Evolutionary conservation across 2,329 filamentous ascomycete species (phyloP), one percentile per base, ranked within the genome.

Genomic region (Penicillium sumatraense): DNA sequence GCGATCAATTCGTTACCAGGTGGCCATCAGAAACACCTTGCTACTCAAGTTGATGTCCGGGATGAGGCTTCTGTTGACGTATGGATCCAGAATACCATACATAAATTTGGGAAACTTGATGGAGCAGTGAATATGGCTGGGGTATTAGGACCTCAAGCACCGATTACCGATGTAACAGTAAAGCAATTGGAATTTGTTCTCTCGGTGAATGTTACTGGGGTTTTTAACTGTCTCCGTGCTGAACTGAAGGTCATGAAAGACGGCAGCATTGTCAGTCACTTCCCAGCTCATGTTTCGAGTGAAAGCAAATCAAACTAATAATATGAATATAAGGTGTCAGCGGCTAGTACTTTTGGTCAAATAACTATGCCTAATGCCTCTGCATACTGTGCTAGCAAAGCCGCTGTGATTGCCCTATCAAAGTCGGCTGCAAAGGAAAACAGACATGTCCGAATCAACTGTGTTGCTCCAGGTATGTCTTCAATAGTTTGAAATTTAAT

Each of bases 21-120:
- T 11, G 60, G 56, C 5, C 49, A 57, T 1, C 47, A 57, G n/a
- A 50, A 55, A 27, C 50, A 57, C 10, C 27, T 58, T 3, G 58
- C 56, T 6, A 59, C 60, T 24, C 35, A 27, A 0, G 51, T 74
- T 6, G 68, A 75, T 48, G 69, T 75, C 8, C 35, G 65, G 7
- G 35, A 48, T 24, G 45, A 13, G 8, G 20, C 6, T 27, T n/a
- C 10, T 3, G 35, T 38, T 38, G 35, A 20, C 10, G 35, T 18
- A 38, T 38, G 35, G 35, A 38, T 38, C n/a, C 16, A 38, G 16
- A 38, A 38, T 16, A 38, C 35, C 18, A 38, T 38, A 4, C 13
- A 38, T 16, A 21, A 18, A 21, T 38, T 20, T 16, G 35, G 35
- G 8, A 38, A 18, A 9, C 35, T 38, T 38, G 35, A 38, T 18